A percentile compares a stretch with the other conserved stretches of the same genome.
These are phyloP conservation scores for Ceratobasidium sp. DNA, from an alignment of 1,284 basidiomycete species.

Conservation along the genomic window DNA sequence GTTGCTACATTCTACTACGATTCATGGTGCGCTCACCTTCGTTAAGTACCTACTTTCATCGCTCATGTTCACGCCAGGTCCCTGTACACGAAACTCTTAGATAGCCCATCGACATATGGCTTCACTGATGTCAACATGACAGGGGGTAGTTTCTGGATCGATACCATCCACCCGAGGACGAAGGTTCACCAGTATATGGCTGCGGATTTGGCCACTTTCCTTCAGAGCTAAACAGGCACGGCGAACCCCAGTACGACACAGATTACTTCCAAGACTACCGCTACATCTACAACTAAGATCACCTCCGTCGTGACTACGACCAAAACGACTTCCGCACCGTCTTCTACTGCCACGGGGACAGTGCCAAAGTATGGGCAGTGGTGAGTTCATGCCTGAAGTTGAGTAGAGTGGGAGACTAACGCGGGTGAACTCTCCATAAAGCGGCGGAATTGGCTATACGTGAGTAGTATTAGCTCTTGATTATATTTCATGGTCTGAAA, in stretches of 20 bases:
- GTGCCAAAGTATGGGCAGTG: slow-evolving; percentile 42
- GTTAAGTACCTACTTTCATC: background rate
- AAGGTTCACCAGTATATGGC: slow-evolving; percentile 44
- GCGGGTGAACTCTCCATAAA: background rate
- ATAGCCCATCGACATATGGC: slow-evolving; percentile 34
- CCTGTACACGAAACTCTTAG: slow-evolving; percentile 36
- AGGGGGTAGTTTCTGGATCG: slow-evolving; percentile 43
- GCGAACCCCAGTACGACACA: slow-evolving; percentile 11
- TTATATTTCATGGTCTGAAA: background rate
- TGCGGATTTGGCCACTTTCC: slow-evolving; percentile 31
- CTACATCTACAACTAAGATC: background rate
- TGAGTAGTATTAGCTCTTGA: slow-evolving; percentile 1
- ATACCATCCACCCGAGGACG: slow-evolving; percentile 34
- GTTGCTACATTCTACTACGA: slow-evolving; percentile 41
- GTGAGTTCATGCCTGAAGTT: background rate
- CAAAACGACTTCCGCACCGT: slow-evolving; percentile 31
- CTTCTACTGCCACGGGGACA: slow-evolving; percentile 38
- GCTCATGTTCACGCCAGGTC: slow-evolving; percentile 14
- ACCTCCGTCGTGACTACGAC: slow-evolving; percentile 28
- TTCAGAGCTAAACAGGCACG: slow-evolving; percentile 23
- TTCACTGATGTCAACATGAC: slow-evolving; percentile 41
- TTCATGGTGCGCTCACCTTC: slow-evolving; percentile 18
- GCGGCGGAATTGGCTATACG: slow-evolving; percentile 40
- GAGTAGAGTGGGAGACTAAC: background rate
- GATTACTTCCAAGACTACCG: background rate